A percentile compares a stretch with the other conserved stretches of the same genome.
These are phyloP conservation scores for Serendipita indica DNA, from an alignment of 768 basidiomycete genomes.

Conservation along the genomic window DNA sequence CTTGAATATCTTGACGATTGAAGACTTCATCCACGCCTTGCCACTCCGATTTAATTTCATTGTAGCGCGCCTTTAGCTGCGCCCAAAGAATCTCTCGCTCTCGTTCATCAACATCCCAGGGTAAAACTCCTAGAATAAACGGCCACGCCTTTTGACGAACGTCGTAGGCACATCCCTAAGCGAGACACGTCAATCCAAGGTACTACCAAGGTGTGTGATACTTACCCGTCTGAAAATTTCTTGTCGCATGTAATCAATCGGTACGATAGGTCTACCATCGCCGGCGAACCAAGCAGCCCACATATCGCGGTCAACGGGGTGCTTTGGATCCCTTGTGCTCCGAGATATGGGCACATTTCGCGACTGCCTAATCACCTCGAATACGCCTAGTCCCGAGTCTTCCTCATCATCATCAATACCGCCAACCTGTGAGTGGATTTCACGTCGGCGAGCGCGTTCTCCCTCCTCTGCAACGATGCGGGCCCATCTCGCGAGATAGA, in stretches of 20 bases:
- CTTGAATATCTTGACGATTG: conserved; percentile 61
- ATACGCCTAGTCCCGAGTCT: conserved; percentile 65
- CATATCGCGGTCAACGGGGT: conserved; percentile 56
- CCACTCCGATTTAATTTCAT: conserved; percentile 64
- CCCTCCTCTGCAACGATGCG: conserved; percentile 96
- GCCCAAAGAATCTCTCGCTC: conserved; percentile 51
- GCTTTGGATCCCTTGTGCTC: conserved; percentile 61
- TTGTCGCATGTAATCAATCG: conserved; percentile 51
- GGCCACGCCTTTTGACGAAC: conserved; percentile 77
- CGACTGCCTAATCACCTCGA: conserved; percentile 69
- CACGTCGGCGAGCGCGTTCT: conserved; percentile 69
- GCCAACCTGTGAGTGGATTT: conserved; percentile 45
- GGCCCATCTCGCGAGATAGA: conserved; percentile 95
- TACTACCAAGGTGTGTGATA: background rate
- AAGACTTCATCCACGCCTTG: conserved; percentile 69
- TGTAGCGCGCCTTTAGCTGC: conserved; percentile 55
- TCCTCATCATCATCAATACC: conserved; percentile 40
- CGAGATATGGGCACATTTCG: conserved; percentile 53
- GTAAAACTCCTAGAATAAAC: conserved; percentile 68
- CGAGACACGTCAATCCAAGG: background rate
- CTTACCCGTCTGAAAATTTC: conserved; percentile 59
- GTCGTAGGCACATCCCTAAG: conserved; percentile 15
- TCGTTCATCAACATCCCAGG: conserved; percentile 55
- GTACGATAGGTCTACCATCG: conserved; percentile 51
- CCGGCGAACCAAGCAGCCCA: conserved; percentile 71